Evolutionary conservation across 148 eudicot species (phyloP), one percentile per base, ranked within the genome.

Genomic region (Vaccinium vitisidaea): DNA sequence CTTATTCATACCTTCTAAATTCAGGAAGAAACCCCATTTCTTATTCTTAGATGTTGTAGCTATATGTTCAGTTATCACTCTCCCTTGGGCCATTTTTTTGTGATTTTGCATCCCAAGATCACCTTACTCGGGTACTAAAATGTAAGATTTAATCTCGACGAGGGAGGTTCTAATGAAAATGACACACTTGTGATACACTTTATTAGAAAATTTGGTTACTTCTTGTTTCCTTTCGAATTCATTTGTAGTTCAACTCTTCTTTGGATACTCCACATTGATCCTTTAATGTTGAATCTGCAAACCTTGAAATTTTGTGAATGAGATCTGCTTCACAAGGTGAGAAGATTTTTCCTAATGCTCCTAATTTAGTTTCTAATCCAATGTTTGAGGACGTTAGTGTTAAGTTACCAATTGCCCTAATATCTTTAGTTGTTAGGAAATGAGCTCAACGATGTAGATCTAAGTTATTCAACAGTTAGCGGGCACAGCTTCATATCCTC

Each of bases 1-100:
- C 92, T 5, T 81, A 76, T 81, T 77, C 91, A 25, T 89, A 86
- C 82, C 86, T 86, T 15, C 53, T 65, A 1, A 81, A 85, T 81
- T 82, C 25, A 30, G 63, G 30, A 69, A 48, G 1, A 61, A 79
- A 78, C 16, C 48, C 30, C 58, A 67, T 8, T 43, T 59, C 36
- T 77, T 2, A 8, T 5, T 55, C 49, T 8, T 56, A 56, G 53
- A 30, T 70, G 30, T 32, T 16, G 65, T 79, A 14, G 23, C 50
- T 3, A 3, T 15, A 10, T 58, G 0, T 8, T 30, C 16, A 27
- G n/a, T 32, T 55, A 27, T 13, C 21, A 53, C 55, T 23, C 19
- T 23, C 81, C 36, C 48, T 43, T 43, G 19, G 77, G 39, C 14
- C 48, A 39, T 15, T 71, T 46, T 46, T 69, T 36, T 27, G 32